A percentile compares a stretch with the other conserved stretches of the same genome.
Conservation (phyloP, 140 eudicot genomes). For the Erigeron philadelphicus region DNA sequence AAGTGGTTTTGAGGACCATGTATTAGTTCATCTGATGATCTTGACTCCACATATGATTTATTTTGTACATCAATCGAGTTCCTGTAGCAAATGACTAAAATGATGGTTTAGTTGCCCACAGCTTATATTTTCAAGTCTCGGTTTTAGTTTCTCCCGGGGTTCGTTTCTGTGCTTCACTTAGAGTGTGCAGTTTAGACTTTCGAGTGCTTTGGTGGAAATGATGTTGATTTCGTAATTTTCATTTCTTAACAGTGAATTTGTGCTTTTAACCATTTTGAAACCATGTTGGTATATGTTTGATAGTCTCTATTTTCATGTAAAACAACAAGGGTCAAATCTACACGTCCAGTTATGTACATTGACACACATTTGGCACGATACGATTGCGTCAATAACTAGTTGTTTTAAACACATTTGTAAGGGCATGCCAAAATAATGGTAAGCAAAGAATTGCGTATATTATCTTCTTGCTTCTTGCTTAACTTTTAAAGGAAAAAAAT, state of each 20-base stretch:
- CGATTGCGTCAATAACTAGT: background rate
- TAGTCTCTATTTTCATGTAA: too few relatives aligned
- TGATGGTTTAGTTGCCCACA: background rate
- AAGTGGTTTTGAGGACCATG: slow-evolving; percentile 33
- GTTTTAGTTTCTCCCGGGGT: too few relatives aligned
- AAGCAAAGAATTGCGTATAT: background rate
- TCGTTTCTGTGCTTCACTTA: too few relatives aligned
- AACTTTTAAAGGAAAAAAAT: background rate
- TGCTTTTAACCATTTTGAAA: too few relatives aligned
- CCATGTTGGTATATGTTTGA: too few relatives aligned
- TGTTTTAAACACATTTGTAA: background rate
- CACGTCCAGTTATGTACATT: background rate
- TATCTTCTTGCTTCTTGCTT: background rate
- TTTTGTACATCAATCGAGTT: slow-evolving; percentile 10
- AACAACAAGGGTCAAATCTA: too few relatives aligned
- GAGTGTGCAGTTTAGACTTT: too few relatives aligned
- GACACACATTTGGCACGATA: background rate
- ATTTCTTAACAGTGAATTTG: too few relatives aligned
- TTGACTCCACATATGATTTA: background rate
- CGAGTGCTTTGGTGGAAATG: too few relatives aligned
- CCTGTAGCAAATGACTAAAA: slow-evolving; percentile 11
- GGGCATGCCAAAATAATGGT: background rate
- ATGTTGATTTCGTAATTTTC: too few relatives aligned
- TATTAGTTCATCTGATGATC: background rate
- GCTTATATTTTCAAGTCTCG: too few relatives aligned